Base-by-base conservation (phyloP, 2,329 filamentous ascomycete genomes). In the Ophiocordyceps sinensis region DNA sequence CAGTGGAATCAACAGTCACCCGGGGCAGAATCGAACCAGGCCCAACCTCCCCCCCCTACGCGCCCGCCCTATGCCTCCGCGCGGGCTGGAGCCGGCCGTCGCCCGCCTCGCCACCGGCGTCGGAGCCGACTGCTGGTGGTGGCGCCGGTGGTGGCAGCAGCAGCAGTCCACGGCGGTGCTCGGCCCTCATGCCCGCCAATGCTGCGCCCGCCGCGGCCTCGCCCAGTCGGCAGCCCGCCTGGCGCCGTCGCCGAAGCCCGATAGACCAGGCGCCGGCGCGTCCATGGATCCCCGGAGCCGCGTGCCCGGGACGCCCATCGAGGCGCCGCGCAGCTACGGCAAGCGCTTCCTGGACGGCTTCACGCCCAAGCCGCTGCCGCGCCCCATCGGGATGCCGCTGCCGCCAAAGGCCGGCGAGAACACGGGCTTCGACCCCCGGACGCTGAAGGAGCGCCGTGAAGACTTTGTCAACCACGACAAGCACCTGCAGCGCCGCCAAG, bases 381-480 rank as follows among this genome's bases (percentile, higher is more conserved):
- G 85, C 31, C 89, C 91, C 13, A 89, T 98, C 49, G 91, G 91
- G 46, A 77, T 94, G 61, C 68, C 71, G 11, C 63, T 75, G 31
- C 82, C 87, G 2, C 91, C 91, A 0, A 64, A 70, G 43, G 64
- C 75, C 12, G 86, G 86, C 44, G 79, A 96, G 59, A 95, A 96
- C 62, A 81, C 78, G 2, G 87, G 87, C 41, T 60, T 83, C 45
- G 85, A 93, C 52, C 54, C 51, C 15, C 77, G 88, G 34, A 71
- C 78, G 1, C 59, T 83, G 46, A 67, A 68, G 45, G 70, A 94
- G 62, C 75, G 77, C 39, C 73, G 79, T 34, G 77, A 85, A 47
- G 87, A 94, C 56, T 86, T 94, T 56, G 77, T 85, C 47, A 70
- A 91, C 61, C 88, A 85, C 54, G 81, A 91, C 44, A 88, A 85